Conservation (phyloP, 2,329 filamentous ascomycete genomes). For the Xylaria polymorpha region DNA sequence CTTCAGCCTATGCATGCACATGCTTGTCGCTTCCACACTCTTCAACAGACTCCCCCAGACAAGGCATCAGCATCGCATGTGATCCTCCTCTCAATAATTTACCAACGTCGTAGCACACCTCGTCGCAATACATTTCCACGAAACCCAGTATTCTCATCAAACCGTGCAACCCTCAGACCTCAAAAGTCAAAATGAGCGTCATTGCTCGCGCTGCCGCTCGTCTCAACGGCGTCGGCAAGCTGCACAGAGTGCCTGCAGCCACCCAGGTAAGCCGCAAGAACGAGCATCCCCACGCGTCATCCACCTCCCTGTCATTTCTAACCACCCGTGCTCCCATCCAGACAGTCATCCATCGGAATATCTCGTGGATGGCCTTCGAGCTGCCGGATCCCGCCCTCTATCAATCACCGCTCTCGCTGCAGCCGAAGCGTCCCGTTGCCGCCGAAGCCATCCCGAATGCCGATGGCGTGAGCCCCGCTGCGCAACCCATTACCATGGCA, state of each 20-base stretch:
- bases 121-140: background rate
- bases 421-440: conserved; percentile 30
- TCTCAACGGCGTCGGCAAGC: background rate
- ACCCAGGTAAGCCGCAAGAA: conserved; percentile 21
- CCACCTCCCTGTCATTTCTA: background rate
- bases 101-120: background rate
- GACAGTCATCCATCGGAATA: conserved; percentile 26
- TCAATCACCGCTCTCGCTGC: conserved; percentile 16
- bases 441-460: conserved; percentile 5
- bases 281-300: background rate
- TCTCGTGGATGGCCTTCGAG: conserved; percentile 48
- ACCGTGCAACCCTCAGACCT: background rate
- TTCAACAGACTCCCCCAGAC: conserved; percentile 1
- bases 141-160: conserved; percentile 28
- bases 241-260: background rate
- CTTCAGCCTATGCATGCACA: background rate
- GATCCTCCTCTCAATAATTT: background rate
- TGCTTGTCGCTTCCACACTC: conserved; percentile 32
- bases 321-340: conserved; percentile 7
- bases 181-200: conserved; percentile 34
- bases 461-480: conserved; percentile 7
- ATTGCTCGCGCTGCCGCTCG: conserved; percentile 21
- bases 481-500: conserved; percentile 17
- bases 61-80: background rate
- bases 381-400: conserved; percentile 45